These are phyloP conservation scores for Aspergillus luchuensis DNA, from an alignment of 2,329 filamentous ascomycete genomes.

Conservation along the genomic window DNA sequence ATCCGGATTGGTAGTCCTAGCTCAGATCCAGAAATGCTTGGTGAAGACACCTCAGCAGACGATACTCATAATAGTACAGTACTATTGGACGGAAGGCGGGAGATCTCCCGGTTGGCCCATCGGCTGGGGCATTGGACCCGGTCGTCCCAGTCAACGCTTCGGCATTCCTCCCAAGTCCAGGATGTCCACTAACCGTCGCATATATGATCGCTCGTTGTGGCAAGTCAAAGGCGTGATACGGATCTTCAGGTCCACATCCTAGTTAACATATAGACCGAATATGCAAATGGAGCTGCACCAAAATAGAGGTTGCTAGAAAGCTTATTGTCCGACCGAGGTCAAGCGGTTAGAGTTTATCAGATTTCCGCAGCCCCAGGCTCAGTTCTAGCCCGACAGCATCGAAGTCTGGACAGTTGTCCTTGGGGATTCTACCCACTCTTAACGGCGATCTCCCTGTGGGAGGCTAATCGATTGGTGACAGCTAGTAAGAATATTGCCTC, in stretches of 20 bases:
- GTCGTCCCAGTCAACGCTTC: background rate
- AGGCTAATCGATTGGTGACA: background rate
- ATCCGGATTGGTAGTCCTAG: constrained; percentile 6
- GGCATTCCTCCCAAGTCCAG: background rate
- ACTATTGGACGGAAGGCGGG: constrained; percentile 7
- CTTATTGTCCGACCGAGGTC: background rate
- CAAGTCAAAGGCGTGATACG: background rate
- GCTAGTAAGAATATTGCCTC: background rate
- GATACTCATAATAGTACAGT: background rate
- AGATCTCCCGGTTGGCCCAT: constrained; percentile 10
- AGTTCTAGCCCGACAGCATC: background rate
- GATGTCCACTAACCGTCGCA: background rate
- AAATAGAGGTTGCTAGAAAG: background rate
- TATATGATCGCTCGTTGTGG: background rate
- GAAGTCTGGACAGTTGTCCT: background rate
- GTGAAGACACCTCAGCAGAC: constrained; percentile 2
- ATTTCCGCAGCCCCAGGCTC: background rate
- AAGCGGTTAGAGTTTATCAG: background rate
- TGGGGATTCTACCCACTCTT: background rate
- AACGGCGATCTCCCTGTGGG: background rate
- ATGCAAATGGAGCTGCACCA: background rate
- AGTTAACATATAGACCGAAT: background rate
- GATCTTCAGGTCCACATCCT: constrained; percentile 1
- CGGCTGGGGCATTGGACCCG: constrained; percentile 4
- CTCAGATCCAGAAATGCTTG: constrained; percentile 14